Base-by-base conservation (phyloP, 805 yeast species). In the Saccharomycopsis sp. region DNA sequence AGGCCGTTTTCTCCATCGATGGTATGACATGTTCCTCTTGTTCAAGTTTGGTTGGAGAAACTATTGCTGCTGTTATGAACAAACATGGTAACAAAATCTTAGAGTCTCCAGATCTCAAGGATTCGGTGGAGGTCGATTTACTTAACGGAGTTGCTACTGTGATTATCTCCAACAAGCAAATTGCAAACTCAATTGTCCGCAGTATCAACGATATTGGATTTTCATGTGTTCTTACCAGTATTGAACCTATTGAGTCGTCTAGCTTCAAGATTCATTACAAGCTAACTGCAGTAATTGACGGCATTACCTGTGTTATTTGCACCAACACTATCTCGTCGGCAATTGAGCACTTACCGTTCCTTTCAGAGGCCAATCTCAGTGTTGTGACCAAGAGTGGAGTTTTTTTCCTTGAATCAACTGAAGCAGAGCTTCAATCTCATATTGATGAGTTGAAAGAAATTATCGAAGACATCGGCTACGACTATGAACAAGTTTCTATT, bases 291-390 rank as follows among this genome's bases (percentile, higher is more conserved):
- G 71, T 82, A 0, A 81, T 87, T 51, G 87, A 86, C 9, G 93
- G 92, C 2, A 86, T 87, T 69, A 82, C 90, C 0, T 87, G 93
- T 70, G 83, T 87, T 5, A 82, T 89, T 0, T 85, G 94, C 69
- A 82, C 82, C 1, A 76, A 76, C 47, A 73, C 92, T 0, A 79
- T 88, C 9, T 70, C 74, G 8, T 70, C 75, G 7, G 76, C 80
- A 35, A 81, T 74, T 24, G 67, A 67, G 38, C 77, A 73, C 2
- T 65, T 85, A 47, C 78, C 80, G 1, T 84, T 80, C 67, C 79
- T 87, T 2, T 69, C 76, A 19, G 82, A 79, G 17, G 75, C 77
- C 38, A 79, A 81, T 7, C 76, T 87, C 49, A 82, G 82, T 60
- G 75, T 80, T 1, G 79, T 87, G 15, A 78, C 83, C 17, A 86